These are phyloP conservation scores for Trichaptum fuscoviolaceum DNA, from an alignment of 768 basidiomycete genomes.

Conservation along the genomic window DNA sequence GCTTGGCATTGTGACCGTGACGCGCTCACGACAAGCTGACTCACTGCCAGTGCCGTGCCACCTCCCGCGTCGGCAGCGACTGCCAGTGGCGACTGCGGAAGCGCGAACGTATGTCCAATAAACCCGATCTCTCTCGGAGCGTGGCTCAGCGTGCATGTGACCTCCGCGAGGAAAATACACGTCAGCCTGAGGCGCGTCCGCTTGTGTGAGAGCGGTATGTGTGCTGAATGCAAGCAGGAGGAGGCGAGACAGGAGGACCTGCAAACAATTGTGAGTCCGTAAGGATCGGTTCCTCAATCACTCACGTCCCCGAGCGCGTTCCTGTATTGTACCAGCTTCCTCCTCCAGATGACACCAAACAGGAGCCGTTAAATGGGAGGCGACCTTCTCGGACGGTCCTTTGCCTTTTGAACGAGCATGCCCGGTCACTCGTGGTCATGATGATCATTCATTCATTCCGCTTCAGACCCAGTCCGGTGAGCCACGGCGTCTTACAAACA, in stretches of 20 bases:
- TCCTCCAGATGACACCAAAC: too few relatives aligned
- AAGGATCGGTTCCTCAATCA: background rate
- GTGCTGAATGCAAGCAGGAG: background rate
- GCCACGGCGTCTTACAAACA: background rate
- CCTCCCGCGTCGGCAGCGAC: background rate
- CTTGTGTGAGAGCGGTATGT: background rate
- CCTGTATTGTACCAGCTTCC: background rate
- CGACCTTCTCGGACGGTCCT: background rate
- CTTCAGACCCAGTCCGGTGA: background rate
- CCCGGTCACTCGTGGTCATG: background rate
- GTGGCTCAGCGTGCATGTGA: background rate
- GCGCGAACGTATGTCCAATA: background rate
- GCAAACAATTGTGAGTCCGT: background rate
- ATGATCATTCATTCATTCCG: background rate
- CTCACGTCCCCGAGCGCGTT: background rate
- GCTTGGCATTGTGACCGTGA: background rate
- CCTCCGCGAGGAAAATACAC: background rate
- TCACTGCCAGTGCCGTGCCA: background rate
- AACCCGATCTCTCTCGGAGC: background rate
- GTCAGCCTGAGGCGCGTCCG: background rate
- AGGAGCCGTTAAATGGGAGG: too few relatives aligned
- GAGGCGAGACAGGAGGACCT: background rate
- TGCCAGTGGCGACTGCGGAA: too few relatives aligned
- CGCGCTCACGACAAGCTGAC: background rate
- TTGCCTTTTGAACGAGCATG: background rate